These are phyloP conservation scores for Nigrospora osmanthi DNA, from an alignment of 2,329 filamentous ascomycete genomes.

Conservation along the genomic window DNA sequence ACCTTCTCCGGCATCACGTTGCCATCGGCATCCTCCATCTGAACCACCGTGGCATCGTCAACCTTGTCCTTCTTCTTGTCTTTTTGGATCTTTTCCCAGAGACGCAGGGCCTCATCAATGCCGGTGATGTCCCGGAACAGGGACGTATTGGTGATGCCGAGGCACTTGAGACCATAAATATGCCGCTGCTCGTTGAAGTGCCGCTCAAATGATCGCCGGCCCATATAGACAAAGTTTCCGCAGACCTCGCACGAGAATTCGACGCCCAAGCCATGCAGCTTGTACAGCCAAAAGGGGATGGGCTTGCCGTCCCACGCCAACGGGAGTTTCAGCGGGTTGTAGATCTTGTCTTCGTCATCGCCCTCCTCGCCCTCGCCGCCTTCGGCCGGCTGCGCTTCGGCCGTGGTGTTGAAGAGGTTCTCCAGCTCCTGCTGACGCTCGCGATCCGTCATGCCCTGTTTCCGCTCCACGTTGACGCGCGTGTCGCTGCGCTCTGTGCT, in stretches of 20 bases:
- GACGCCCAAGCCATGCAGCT: conserved; percentile 87
- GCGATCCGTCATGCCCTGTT: conserved; percentile 93
- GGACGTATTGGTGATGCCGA: conserved; percentile 86
- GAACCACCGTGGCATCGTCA: conserved; percentile 76
- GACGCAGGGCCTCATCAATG: conserved; percentile 78
- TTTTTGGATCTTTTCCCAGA: conserved; percentile 90
- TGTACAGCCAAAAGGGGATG: conserved; percentile 98
- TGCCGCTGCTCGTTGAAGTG: conserved; percentile 94
- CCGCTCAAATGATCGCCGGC: conserved; percentile 91
- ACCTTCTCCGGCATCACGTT: conserved; percentile 99
- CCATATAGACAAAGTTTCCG: conserved; percentile 99
- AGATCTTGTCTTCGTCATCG: conserved; percentile 79
- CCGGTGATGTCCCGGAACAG: conserved; percentile 90
- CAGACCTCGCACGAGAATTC: conserved; percentile 96
- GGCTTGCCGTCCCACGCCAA: conserved; percentile 98
- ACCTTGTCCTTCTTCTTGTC: conserved; percentile 74
- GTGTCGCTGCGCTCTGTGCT: conserved; percentile 84
- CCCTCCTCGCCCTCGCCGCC: conserved; percentile 61
- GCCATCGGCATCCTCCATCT: conserved; percentile 97
- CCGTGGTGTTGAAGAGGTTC: conserved; percentile 58
- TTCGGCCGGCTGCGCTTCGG: conserved; percentile 32
- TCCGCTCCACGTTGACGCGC: conserved; percentile 88
- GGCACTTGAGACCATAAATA: conserved; percentile 85
- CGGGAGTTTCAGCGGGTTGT: conserved; percentile 93
- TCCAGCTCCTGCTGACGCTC: conserved; percentile 93